A percentile compares a stretch with the other conserved stretches of the same genome.
phyloP scores from a whole-genome alignment of 441 rosid species.

The Gossypium davidsonii region DNA sequence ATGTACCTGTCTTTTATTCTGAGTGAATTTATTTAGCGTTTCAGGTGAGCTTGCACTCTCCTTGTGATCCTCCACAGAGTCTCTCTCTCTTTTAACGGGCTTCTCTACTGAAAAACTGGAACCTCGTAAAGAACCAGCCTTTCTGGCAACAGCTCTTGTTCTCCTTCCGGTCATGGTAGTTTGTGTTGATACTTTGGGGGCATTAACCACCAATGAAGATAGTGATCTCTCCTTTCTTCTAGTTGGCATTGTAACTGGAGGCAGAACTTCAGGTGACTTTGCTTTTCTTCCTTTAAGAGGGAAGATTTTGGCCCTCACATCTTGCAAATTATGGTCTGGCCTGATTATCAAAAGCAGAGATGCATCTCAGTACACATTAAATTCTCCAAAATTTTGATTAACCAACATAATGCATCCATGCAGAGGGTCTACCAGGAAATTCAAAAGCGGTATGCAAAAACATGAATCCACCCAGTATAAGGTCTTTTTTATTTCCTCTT shows the following conservation, averaged over 20 bases:
- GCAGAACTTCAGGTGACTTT: slow-evolving; percentile 33
- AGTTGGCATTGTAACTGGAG: slow-evolving; percentile 38
- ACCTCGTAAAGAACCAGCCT: slow-evolving; percentile 34
- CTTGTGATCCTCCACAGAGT: slow-evolving; percentile 34
- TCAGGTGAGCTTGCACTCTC: slow-evolving; percentile 53
- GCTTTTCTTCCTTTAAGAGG: slow-evolving; percentile 41
- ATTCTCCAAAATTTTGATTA: slow-evolving; percentile 4
- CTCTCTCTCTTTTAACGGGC: slow-evolving; percentile 46
- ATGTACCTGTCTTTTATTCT: slow-evolving; percentile 49
- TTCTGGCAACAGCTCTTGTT: slow-evolving; percentile 42
- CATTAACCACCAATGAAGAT: slow-evolving; percentile 58
- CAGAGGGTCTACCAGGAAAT: not conserved
- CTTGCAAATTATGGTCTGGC: slow-evolving; percentile 73
- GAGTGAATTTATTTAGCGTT: slow-evolving; percentile 39
- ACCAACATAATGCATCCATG: slow-evolving; percentile 6
- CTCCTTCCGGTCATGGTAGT: slow-evolving; percentile 50
- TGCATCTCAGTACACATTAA: slow-evolving; percentile 8
- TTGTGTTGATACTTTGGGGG: slow-evolving; percentile 53
- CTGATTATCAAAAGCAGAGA: slow-evolving; percentile 30
- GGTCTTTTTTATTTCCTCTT: not conserved
- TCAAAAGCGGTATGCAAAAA: not conserved
- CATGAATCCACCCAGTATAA: not conserved
- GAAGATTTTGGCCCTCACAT: slow-evolving; percentile 58
- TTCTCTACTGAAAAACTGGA: slow-evolving; percentile 37
- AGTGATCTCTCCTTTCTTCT: slow-evolving; percentile 75